Conservation (phyloP, 73 alveolate species). For the Paramecium primaurelia region DNA sequence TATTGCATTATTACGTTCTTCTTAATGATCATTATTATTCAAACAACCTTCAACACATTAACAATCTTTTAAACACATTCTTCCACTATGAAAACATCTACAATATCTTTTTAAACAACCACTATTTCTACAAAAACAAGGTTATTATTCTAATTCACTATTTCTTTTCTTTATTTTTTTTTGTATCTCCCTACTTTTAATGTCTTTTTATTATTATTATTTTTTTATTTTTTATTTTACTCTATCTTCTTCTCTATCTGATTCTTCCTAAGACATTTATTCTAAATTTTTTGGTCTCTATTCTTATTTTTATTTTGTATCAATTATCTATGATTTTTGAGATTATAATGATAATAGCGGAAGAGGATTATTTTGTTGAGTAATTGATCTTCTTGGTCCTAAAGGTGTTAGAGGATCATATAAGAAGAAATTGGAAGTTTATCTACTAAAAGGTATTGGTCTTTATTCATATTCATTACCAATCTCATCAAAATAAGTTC, state of each 20-base stretch:
- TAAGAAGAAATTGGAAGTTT: not conserved
- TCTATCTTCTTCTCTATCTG: not conserved
- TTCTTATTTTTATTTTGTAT: not conserved
- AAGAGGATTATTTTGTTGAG: not conserved
- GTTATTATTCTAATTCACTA: not conserved
- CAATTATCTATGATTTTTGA: not conserved
- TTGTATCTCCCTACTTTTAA: not conserved
- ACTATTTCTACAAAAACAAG: slow-evolving; percentile 35
- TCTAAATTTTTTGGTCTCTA: not conserved
- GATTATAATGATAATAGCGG: not conserved
- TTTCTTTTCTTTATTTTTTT: not conserved
- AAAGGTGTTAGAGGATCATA: not conserved
- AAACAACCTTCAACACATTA: not conserved
- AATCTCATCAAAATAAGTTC: not conserved
- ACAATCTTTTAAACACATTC: not conserved
- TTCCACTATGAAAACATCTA: slow-evolving; percentile 50
- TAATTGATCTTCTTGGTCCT: not conserved
- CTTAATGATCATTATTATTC: not conserved
- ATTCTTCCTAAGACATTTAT: not conserved
- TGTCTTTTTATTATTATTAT: not conserved
- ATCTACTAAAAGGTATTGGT: not conserved
- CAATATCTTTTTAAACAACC: slow-evolving; percentile 41
- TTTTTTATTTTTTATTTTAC: not conserved
- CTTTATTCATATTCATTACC: not conserved
- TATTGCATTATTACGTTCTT: not conserved